Conservation (phyloP, 345 rosid species). For the Rhizophora mangle region DNA sequence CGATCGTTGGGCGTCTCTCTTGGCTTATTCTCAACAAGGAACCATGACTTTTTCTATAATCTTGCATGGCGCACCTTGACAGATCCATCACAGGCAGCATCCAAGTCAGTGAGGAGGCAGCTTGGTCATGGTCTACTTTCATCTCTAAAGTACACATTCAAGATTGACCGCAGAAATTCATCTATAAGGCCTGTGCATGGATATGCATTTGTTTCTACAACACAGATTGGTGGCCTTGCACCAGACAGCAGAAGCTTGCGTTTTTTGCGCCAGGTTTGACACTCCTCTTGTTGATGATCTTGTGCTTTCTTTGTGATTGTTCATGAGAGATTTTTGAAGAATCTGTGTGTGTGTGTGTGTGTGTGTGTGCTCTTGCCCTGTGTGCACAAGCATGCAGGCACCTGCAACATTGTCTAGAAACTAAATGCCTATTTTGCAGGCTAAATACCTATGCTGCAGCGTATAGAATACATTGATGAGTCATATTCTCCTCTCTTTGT, state of each 20-base stretch:
- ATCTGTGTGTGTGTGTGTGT: no score
- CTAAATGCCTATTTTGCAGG: background rate
- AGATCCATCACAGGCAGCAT: constrained; percentile 75
- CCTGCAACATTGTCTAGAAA: no score
- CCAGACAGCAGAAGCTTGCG: constrained; percentile 84
- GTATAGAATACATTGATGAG: background rate
- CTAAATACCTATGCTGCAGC: background rate
- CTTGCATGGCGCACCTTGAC: constrained; percentile 72
- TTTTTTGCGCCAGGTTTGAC: constrained; percentile 77
- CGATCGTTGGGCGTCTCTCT: constrained; percentile 78
- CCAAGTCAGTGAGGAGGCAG: constrained; percentile 69
- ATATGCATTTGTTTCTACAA: constrained; percentile 66
- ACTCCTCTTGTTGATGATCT: constrained; percentile 1
- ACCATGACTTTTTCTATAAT: constrained; percentile 71
- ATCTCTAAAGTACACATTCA: constrained; percentile 69
- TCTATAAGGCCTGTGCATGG: constrained; percentile 77
- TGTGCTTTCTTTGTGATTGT: background rate
- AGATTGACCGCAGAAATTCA: constrained; percentile 73
- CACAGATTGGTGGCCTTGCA: constrained; percentile 82
- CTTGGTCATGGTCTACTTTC: constrained; percentile 84
- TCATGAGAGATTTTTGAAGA: background rate
- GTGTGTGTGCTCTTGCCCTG: no score
- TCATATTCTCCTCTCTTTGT: background rate
- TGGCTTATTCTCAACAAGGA: constrained; percentile 60
- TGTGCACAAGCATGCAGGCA: no score